These are phyloP conservation scores for Ogataea paradorogensis DNA, from an alignment of 805 yeast genomes.

Conservation along the genomic window DNA sequence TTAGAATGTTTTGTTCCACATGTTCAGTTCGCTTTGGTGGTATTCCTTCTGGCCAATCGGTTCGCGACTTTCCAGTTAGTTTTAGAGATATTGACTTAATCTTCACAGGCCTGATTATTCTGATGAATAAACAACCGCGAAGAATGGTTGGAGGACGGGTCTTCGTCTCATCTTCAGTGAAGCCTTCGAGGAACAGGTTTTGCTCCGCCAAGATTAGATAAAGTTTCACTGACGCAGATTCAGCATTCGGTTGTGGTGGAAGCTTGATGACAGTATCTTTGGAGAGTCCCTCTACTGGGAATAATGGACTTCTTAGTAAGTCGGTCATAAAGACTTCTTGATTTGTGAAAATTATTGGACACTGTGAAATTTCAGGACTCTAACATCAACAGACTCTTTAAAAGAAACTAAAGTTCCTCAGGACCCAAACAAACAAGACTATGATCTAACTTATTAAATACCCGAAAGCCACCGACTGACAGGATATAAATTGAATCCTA, in stretches of 20 bases:
- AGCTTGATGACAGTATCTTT: conserved; percentile 43
- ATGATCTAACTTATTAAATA: background rate
- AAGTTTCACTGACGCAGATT: conserved; percentile 64
- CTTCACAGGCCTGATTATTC: conserved; percentile 69
- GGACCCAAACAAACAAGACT: background rate
- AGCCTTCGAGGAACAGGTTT: conserved; percentile 77
- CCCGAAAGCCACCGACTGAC: background rate
- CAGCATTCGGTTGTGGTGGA: conserved; percentile 56
- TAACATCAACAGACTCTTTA: background rate
- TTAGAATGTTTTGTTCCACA: conserved; percentile 60
- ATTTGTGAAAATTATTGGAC: background rate
- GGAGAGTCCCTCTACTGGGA: conserved; percentile 42
- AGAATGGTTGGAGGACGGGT: conserved; percentile 74
- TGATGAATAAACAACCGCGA: conserved; percentile 72
- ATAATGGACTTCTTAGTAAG: conserved; percentile 40
- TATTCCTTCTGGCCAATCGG: conserved; percentile 98
- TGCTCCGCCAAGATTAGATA: conserved; percentile 79
- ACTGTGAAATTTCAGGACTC: background rate
- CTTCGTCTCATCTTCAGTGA: conserved; percentile 58
- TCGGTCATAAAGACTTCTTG: conserved; percentile 13
- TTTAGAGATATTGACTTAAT: conserved; percentile 60
- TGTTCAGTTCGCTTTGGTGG: conserved; percentile 80
- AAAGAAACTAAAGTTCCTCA: background rate
- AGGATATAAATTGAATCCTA: background rate
- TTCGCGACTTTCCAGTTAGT: conserved; percentile 67